Evolutionary conservation across 768 basidiomycete genomes (phyloP).

Genomic region (Phaeotremella fagi): DNA sequence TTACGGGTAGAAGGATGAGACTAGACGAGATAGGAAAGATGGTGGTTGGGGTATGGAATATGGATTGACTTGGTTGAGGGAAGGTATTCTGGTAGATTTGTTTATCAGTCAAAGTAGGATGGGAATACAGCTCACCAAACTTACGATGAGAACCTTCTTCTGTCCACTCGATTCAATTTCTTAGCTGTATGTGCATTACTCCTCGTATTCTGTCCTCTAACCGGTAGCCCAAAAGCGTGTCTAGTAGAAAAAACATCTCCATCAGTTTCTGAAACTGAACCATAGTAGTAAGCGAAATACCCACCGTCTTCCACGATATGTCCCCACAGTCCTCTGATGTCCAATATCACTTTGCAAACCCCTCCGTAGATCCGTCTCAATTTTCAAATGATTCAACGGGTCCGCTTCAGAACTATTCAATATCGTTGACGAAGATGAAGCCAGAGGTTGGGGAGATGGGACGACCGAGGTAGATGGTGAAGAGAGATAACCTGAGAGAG

Average conservation of each 20-base stretch:
- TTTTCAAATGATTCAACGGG: slow-evolving; percentile 66
- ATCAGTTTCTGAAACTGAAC: neutral
- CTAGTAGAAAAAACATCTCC: slow-evolving; percentile 9
- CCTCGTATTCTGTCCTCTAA: slow-evolving; percentile 88
- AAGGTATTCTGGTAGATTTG: too few species aligned
- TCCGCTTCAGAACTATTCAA: slow-evolving; percentile 50
- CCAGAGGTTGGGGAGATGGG: slow-evolving; percentile 65
- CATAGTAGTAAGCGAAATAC: slow-evolving; percentile 3
- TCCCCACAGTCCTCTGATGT: slow-evolving; percentile 89
- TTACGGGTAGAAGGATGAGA: too few species aligned
- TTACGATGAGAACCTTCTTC: slow-evolving; percentile 52
- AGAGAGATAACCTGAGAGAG: slow-evolving; percentile 89
- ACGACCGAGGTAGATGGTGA: slow-evolving; percentile 72
- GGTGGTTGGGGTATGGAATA: too few species aligned
- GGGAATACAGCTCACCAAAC: slow-evolving; percentile 3
- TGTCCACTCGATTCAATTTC: slow-evolving; percentile 80
- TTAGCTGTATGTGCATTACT: slow-evolving; percentile 84
- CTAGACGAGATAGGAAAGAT: too few species aligned
- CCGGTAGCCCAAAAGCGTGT: slow-evolving; percentile 88
- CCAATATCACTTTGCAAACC: slow-evolving; percentile 84
- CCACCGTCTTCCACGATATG: slow-evolving; percentile 76
- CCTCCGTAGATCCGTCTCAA: slow-evolving; percentile 80
- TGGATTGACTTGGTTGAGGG: too few species aligned
- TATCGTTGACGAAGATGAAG: slow-evolving; percentile 34
- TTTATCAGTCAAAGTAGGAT: neutral